Base-by-base conservation (phyloP, 768 basidiomycete species). In the Lactifluus pinguis region DNA sequence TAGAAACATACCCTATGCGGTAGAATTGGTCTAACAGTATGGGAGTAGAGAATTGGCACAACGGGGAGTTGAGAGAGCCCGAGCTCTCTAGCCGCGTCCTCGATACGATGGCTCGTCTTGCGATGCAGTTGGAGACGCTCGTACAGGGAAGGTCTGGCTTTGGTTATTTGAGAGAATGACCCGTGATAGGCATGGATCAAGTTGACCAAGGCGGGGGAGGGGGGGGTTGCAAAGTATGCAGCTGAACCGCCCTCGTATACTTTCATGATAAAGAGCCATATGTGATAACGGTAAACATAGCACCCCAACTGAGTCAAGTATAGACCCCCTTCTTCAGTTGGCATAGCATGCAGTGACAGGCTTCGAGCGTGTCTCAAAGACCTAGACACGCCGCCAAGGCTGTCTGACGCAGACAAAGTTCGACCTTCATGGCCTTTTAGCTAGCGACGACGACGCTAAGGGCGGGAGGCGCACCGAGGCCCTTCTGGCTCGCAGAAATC, bases 221-320 rank as follows among this genome's bases (percentile, higher is more conserved):
- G 93, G 91, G 0, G 94, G n/a, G 25, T 98, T 8, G 95, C 95
- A 72, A 98, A 98, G 78, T 98, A 98, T 19, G 86, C 86, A 0
- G 92, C 79, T 11, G 74, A 75, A 61, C 90, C 90, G 60, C 75
- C 74, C 75, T 98, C 94, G 72, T 98, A 99, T 3, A 87, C 85
- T 68, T 86, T 82, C 95, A 98, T 98, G 70, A 97, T 85, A 1
- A 93, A 92, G 49, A 95, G 77, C 91, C 91, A 93, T 68, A 87
- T 89, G 57, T 14, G 15, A 29, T 21, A 61, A 61, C 34, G 30
- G 45, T 63, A 32, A 55, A 30, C 48, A 45, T 11, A 8, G 25
- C 14, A 9, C 6, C 21, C 14, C 11, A 32, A 45, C 5, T 8
- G n/a, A 41, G 36, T 38, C 38, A 59, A 4, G 44, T 47, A 29